Conservation (phyloP, 805 yeast species). For the Wickerhamomyces ciferrii region DNA sequence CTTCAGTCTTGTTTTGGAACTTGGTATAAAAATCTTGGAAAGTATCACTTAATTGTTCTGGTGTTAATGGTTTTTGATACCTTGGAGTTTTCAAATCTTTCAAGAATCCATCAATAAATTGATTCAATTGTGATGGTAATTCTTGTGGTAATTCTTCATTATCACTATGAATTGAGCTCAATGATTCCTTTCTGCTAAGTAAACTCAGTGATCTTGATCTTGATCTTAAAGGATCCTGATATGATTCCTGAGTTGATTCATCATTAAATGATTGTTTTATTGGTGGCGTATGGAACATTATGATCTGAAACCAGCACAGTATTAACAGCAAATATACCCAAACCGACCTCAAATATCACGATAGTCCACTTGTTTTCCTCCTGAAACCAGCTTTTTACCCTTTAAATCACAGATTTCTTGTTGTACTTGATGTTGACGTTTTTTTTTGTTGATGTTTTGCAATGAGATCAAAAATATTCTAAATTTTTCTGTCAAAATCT, state of each 20-base stretch:
- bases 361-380: no score
- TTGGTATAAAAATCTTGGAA: slow-evolving; percentile 17
- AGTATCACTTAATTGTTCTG: slow-evolving; percentile 9
- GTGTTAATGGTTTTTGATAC: slow-evolving; percentile 14
- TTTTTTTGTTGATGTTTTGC: no score
- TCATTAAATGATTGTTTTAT: not conserved
- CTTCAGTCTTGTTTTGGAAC: slow-evolving; percentile 6
- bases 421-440: no score
- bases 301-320: no score
- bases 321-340: no score
- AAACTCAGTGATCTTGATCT: not conserved
- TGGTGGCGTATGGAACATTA: slow-evolving; percentile 1
- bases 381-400: no score
- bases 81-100: slow-evolving; percentile 17
- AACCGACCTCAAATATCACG: no score
- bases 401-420: no score
- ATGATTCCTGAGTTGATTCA: not conserved
- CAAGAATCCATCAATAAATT: slow-evolving; percentile 5
- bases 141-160: slow-evolving; percentile 8
- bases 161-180: not conserved
- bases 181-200: not conserved
- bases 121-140: slow-evolving; percentile 5
- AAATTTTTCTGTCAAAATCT: not conserved
- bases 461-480: not conserved
- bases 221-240: not conserved